Evolutionary conservation across 352 stramenopile genomes (phyloP).

Genomic region (Blastocystis sp.): DNA sequence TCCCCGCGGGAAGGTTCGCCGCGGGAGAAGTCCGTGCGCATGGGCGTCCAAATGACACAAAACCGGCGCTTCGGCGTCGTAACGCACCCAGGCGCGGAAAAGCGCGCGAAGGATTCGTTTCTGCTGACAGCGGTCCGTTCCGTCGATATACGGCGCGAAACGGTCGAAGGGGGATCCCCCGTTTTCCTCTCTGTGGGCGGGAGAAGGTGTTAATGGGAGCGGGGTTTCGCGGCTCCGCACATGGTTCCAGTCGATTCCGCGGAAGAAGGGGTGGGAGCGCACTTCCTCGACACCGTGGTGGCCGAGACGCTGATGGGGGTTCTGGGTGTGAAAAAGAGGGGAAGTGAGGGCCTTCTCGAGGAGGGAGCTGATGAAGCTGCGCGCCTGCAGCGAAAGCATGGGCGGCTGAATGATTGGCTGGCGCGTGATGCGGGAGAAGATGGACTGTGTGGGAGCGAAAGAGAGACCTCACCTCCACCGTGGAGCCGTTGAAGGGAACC

Average conservation of each 20-base stretch:
- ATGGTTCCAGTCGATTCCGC: slow-evolving; percentile 67
- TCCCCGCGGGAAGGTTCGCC: not conserved
- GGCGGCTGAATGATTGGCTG: slow-evolving; percentile 67
- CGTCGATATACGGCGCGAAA: slow-evolving; percentile 34
- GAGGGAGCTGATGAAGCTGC: slow-evolving; percentile 68
- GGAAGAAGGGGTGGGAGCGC: slow-evolving; percentile 74
- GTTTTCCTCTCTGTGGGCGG: not conserved
- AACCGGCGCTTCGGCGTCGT: not conserved
- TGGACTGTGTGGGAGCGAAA: slow-evolving; percentile 69
- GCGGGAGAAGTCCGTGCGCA: not conserved
- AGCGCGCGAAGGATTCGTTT: not conserved
- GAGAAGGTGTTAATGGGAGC: slow-evolving; percentile 35
- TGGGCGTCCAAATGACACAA: not conserved
- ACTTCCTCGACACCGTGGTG: slow-evolving; percentile 70
- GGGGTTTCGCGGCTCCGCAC: not conserved
- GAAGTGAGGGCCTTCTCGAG: slow-evolving; percentile 58
- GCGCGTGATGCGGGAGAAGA: slow-evolving; percentile 76
- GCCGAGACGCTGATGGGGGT: slow-evolving; percentile 69
- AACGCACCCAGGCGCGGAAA: not conserved
- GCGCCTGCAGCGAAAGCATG: slow-evolving; percentile 68
- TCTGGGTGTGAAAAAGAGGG: slow-evolving; percentile 60
- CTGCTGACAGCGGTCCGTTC: slow-evolving; percentile 19
- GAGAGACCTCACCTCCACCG: slow-evolving; percentile 60
- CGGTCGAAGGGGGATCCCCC: not conserved
- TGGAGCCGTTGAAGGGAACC: slow-evolving; percentile 45